phyloP scores from a whole-genome alignment of 768 basidiomycete species.

The Macrolepiota fuliginosa region DNA sequence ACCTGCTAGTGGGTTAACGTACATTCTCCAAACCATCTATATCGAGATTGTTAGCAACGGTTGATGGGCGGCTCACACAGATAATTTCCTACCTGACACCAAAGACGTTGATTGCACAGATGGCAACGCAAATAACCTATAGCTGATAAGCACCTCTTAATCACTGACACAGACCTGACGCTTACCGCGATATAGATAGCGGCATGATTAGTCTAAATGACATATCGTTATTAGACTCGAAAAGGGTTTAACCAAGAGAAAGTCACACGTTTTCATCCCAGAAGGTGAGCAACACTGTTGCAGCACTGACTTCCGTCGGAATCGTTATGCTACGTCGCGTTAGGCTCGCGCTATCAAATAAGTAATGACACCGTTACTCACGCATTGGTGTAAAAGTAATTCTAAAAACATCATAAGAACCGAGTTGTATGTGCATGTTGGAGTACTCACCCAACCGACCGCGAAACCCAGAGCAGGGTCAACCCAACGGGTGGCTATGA shows the following conservation, averaged over 20 bases:
- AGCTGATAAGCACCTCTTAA: background rate
- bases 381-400: slow-evolving; percentile 43
- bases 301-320: slow-evolving; percentile 75
- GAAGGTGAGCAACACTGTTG: slow-evolving; percentile 65
- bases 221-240: background rate
- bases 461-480: slow-evolving; percentile 60
- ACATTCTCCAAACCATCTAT: slow-evolving; percentile 66
- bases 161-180: background rate
- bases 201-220: slow-evolving; percentile 41
- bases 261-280: slow-evolving; percentile 61
- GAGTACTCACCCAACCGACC: slow-evolving; percentile 47
- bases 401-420: slow-evolving; percentile 22
- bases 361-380: slow-evolving; percentile 18
- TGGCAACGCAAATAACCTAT: slow-evolving; percentile 50
- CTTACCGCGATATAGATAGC: slow-evolving; percentile 52
- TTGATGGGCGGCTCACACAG: background rate
- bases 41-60: background rate
- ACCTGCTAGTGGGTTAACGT: slow-evolving; percentile 11
- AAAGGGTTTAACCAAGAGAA: slow-evolving; percentile 3
- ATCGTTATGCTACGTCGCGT: slow-evolving; percentile 45
- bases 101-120: slow-evolving; percentile 64
- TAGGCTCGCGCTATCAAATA: background rate
- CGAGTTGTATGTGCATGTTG: background rate
- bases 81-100: slow-evolving; percentile 51
- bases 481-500: slow-evolving; percentile 51